These are phyloP conservation scores for Arctostaphylos glauca DNA, from an alignment of 148 eudicot genomes.

Conservation along the genomic window DNA sequence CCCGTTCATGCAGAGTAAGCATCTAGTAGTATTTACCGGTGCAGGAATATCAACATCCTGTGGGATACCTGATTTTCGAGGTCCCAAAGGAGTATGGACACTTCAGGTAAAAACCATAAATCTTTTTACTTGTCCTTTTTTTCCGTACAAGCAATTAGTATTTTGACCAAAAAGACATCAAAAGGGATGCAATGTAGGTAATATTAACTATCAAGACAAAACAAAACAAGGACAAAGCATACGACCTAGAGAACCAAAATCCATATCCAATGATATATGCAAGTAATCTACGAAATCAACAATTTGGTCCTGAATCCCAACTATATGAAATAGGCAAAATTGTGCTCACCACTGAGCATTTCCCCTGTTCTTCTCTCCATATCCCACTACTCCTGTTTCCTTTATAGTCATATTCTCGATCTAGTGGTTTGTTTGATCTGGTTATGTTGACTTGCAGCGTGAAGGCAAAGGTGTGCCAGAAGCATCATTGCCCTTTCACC, in stretches of 20 bases:
- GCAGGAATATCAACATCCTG: slow-evolving; percentile 96
- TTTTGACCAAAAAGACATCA: background rate
- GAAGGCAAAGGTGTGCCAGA: slow-evolving; percentile 77
- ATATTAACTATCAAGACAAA: background rate
- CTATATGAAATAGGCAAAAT: no score
- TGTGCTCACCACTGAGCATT: background rate
- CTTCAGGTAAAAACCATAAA: slow-evolving; percentile 56
- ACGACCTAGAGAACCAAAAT: background rate
- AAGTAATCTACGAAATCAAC: background rate
- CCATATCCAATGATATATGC: background rate
- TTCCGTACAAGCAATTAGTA: background rate
- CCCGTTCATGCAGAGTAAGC: slow-evolving; percentile 70
- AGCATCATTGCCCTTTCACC: slow-evolving; percentile 84
- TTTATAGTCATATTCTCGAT: background rate
- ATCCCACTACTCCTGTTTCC: no score
- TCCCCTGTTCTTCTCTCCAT: slow-evolving; percentile 1
- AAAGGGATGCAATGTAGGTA: background rate
- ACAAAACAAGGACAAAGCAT: background rate
- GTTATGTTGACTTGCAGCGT: slow-evolving; percentile 40
- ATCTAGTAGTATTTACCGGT: slow-evolving; percentile 84
- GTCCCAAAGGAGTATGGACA: slow-evolving; percentile 93
- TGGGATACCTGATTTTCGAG: slow-evolving; percentile 95
- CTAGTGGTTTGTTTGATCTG: background rate
- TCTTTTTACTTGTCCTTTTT: background rate
- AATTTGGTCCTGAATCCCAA: background rate